Conservation (phyloP, 495 filamentous ascomycete genomes). For the Penicillium manginii region DNA sequence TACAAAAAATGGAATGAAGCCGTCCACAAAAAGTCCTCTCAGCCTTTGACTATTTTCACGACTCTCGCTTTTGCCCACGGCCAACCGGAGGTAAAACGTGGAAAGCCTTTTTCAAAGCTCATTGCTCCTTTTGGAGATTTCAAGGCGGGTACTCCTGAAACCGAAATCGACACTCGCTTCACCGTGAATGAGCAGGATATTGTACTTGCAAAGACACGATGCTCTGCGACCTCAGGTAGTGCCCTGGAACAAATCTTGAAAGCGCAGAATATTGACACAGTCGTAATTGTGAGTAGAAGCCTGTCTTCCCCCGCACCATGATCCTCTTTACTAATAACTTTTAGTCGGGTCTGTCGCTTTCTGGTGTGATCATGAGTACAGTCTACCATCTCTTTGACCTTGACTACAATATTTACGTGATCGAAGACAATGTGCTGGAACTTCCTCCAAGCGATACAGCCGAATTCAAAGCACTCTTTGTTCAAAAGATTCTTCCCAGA, state of each 20-base stretch:
- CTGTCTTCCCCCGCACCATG: background rate
- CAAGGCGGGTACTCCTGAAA: conserved; percentile 18
- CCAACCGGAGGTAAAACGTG: conserved; percentile 35
- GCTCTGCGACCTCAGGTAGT: conserved; percentile 46
- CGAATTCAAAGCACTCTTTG: conserved; percentile 27
- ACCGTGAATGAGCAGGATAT: conserved; percentile 37
- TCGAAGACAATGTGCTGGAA: conserved; percentile 48
- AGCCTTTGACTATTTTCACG: conserved; percentile 45
- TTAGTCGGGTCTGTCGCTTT: conserved; percentile 45
- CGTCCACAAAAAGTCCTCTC: conserved; percentile 34
- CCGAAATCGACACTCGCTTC: conserved; percentile 37
- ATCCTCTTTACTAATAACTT: background rate
- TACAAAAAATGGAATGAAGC: conserved; percentile 41
- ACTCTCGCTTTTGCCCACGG: conserved; percentile 39
- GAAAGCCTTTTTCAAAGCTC: conserved; percentile 35
- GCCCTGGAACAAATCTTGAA: conserved; percentile 46
- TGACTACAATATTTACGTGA: conserved; percentile 48
- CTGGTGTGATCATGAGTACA: conserved; percentile 48
- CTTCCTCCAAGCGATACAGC: conserved; percentile 33
- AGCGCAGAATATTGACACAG: conserved; percentile 43
- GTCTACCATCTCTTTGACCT: conserved; percentile 49
- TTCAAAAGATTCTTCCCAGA: conserved; percentile 34
- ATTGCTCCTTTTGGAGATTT: conserved; percentile 28
- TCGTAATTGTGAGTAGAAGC: conserved; percentile 38
- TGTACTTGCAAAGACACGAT: conserved; percentile 46